Base-by-base conservation (phyloP, 2,329 filamentous ascomycete genomes). In the Trichoderma koningii region DNA sequence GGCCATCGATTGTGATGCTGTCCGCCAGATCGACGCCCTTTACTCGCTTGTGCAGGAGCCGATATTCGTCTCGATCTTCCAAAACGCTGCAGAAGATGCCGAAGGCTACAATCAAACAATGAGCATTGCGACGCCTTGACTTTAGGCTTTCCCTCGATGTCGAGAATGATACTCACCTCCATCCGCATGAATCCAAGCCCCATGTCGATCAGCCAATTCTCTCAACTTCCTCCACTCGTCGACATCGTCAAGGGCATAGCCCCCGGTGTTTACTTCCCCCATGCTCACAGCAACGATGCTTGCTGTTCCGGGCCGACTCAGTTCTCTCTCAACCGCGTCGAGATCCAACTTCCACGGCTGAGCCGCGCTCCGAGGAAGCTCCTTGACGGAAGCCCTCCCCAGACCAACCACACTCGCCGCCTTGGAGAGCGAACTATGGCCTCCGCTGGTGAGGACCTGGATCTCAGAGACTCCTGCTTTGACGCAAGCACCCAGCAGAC, bases 261-360 rank as follows among this genome's bases (percentile, higher is more conserved):
- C 82, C 0, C 93, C 93, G 0, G 93, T 96, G 71, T 98, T 97
- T 30, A 97, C 92, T 77, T 98, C 94, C 1, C 91, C 91, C 6
- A 89, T 90, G 48, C 92, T 93, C n/a, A 97, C 78, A 5, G 84
- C 87, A 44, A 97, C 86, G 67, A 97, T 91, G 56, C 84, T 90
- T n/a, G 84, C 90, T 14, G 85, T 82, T 3, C 83, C 83, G 0
- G 70, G 69, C 42, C 74, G 76, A 64, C 69, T 73, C 17, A 96
- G 78, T 64, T 86, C 82, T 52, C 75, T 75, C 74, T 92, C 87
- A 2, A 97, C 79, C 3, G 79, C 79, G 2, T 81, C 80, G 6
- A 96, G 71, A 70, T 96, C 87, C 68, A 97, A 82, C 51, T 81
- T 83, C 81, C 93, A 92, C 0, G 88, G 86, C 71, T 88, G 81